Percentiles rank a stretch among this genome's conserved stretches.
phyloP scores from a whole-genome alignment of 2,329 filamentous ascomycete genomes.

The Aspergillus clavatus region DNA sequence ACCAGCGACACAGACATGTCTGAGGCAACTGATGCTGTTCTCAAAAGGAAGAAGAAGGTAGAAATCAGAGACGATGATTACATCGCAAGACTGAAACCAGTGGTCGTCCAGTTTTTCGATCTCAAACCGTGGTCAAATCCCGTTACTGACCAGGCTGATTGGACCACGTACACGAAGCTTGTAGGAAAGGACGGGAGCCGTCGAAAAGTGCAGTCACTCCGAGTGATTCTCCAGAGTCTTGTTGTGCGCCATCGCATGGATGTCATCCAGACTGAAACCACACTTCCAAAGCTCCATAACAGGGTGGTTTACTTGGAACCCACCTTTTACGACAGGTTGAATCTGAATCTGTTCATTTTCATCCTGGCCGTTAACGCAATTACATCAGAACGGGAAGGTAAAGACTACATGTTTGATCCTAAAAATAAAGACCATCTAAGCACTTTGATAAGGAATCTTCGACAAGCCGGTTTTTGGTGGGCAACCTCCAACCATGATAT shows the following conservation, averaged over 20 bases:
- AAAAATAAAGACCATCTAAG: constrained; percentile 64
- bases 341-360: constrained; percentile 78
- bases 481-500: constrained; percentile 69
- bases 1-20: constrained; percentile 31
- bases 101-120: constrained; percentile 67
- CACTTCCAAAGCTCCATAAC: constrained; percentile 68
- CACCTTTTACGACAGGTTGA: constrained; percentile 77
- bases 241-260: constrained; percentile 74
- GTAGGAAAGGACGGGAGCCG: constrained; percentile 51
- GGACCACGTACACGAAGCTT: constrained; percentile 68
- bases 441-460: constrained; percentile 69
- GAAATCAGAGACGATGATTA: constrained; percentile 49
- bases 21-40: constrained; percentile 28
- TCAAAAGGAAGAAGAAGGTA: constrained; percentile 33
- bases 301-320: constrained; percentile 70
- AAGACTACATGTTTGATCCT: constrained; percentile 84
- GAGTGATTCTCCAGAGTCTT: constrained; percentile 66
- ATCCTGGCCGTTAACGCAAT: constrained; percentile 81
- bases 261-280: constrained; percentile 61
- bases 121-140: constrained; percentile 73
- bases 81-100: constrained; percentile 57
- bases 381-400: constrained; percentile 76
- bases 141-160: constrained; percentile 59
- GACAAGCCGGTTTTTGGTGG: constrained; percentile 82
- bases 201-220: constrained; percentile 48